Conservation (phyloP, 129 eudicot species). For the Deinandra increscens region DNA sequence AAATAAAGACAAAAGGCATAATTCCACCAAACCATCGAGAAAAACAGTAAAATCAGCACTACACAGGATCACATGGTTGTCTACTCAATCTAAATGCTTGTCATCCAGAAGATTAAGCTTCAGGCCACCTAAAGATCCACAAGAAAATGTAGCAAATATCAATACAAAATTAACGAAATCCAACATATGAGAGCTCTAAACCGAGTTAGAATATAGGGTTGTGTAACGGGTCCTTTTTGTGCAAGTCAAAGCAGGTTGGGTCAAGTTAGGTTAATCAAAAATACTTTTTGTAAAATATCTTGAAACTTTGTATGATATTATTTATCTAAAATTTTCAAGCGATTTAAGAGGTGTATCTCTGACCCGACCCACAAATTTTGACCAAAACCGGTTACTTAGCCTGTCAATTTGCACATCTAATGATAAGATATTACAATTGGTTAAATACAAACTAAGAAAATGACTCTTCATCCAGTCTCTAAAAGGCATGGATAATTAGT, state of each 20-base stretch:
- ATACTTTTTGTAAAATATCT: no score
- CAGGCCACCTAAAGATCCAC: slow-evolving; percentile 21
- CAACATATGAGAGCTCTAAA: neutral
- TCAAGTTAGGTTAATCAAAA: neutral
- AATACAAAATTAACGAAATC: neutral
- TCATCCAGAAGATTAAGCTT: slow-evolving; percentile 14
- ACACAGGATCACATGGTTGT: slow-evolving; percentile 20
- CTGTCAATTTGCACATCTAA: neutral
- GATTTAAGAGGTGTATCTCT: no score
- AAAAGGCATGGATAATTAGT: no score
- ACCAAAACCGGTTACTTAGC: neutral
- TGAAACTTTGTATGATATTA: no score
- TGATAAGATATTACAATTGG: neutral
- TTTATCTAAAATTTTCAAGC: neutral
- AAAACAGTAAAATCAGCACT: slow-evolving; percentile 24
- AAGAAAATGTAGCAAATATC: slow-evolving; percentile 23
- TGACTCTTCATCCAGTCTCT: no score
- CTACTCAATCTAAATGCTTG: slow-evolving; percentile 15
- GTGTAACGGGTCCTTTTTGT: neutral
- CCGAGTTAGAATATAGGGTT: neutral
- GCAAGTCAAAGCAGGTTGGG: neutral
- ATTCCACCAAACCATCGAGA: slow-evolving; percentile 24
- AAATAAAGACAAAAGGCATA: neutral
- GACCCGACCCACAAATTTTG: neutral
- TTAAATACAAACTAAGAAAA: neutral